Base-by-base conservation (phyloP, 202 grass and related monocot genomes). In the Zoysia matrella region DNA sequence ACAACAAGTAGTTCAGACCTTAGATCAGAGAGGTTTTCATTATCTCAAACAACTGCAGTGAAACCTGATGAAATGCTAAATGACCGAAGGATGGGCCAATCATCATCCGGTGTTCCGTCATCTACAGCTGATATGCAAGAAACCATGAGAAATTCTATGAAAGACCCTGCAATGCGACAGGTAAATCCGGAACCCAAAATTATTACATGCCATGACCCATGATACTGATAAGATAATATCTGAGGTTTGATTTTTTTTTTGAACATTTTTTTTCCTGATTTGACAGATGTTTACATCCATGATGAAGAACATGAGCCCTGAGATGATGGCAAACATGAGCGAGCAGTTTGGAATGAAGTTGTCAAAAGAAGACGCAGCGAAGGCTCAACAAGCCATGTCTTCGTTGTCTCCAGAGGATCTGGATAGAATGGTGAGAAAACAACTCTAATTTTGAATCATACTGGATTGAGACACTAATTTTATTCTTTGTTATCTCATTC, bases 271-370 rank as follows among this genome's bases (percentile, higher is more conserved):
- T 41, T 84, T 16, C 56, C 4, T 74, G 41, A 77, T 83, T 72
- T 60, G 30, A 71, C 87, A 99, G 96, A 99, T 99, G 96, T 83
- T 96, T 86, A 3, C 91, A 89, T 85, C 84, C 52, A 92, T 99
- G 96, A 96, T 99, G 89, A 95, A 90, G 87, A 99, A 89, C 82
- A 99, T 99, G 89, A 93, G 67, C 73, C 96, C 96, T 39, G 96
- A 99, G 69, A 96, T 92, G 91, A 99, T 99, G 96, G 89, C 85
- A 77, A 96, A 92, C 71, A 96, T 99, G 89, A 90, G 93, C 11
- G 83, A 90, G 74, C 93, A 94, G 81, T 99, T 94, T 80, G 93
- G 96, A 73, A 94, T 99, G 91, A 96, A 99, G 49, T 82, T 99
- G 11, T 94, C 96, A 47, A 94, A 90, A 82, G 93, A 99, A 72